Evolutionary conservation across 2,329 filamentous ascomycete genomes (phyloP), one percentile per base, ranked within the genome.

Genomic region (Daldinia eschscholtzii): DNA sequence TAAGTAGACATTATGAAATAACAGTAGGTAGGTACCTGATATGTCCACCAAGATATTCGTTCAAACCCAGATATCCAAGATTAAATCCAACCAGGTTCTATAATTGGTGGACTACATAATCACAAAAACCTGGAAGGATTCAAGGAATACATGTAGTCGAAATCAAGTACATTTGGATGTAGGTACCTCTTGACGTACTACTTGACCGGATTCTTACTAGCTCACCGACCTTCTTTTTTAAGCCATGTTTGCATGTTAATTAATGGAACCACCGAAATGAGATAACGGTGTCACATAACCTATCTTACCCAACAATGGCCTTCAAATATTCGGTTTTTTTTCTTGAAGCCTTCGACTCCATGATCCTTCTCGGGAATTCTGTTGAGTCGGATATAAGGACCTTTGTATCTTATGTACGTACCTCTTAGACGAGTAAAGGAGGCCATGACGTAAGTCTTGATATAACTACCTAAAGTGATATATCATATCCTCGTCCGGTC

Each of bases 171-270:
- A 1, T 33, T 33, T 6, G 30, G 30, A 15, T 26, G 12, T 26
- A 37, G 50, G 10, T 58, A 56, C 12, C 41, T 64, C 30, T 33
- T 33, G 9, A 44, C 28, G 20, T 26, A 69, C 35, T 62, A 46
- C 30, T 37, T 52, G 26, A 61, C 44, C 55, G 48, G 56, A 56
- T 41, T 46, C 23, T 58, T 55, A 48, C 62, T 58, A 61, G 57
- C 46, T 41, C 26, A 68, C 61, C 62, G 68, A 70, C 65, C 61
- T 70, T 70, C 68, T 70, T 57, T 59, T 70, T 70, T 68, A 30
- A 68, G 68, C 48, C 37, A 60, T 37, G 53, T 64, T 64, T 59
- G 53, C 57, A 42, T 52, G 20, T 61, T 57, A 20, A 35, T 52
- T 53, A 26, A 50, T 61, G 44, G n/a, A 50, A 26, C 46, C 37